Evolutionary conservation across 108 stramenopile species (phyloP), one percentile per base, ranked within the genome.

Genomic region (Epithemia pelagica): DNA sequence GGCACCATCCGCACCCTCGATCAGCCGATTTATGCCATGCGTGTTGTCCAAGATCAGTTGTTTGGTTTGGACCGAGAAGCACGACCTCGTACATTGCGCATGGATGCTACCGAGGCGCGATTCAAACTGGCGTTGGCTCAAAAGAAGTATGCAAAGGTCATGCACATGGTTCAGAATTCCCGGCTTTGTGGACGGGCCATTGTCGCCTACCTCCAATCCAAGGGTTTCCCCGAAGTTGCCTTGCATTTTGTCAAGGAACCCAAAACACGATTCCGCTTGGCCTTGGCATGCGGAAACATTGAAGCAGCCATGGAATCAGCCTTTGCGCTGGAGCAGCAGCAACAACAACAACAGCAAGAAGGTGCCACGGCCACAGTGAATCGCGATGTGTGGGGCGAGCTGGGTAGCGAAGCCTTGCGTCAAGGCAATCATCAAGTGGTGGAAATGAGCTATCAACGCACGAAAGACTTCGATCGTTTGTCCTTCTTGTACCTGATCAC

Each of bases 191-290:
- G 98, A 22, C 89, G 95, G 70, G 95, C 98, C 33, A 96, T 99
- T 68, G 95, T 98, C 58, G 90, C 93, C 1, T 99, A 98, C 74
- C 82, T 99, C 64, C 97, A 98, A 70, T 78, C 85, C 24, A 97
- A 97, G 78, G 98, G 98, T 27, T 99, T 94, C 78, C 97, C 98
- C 0, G 98, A 99, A 75, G 97, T 99, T 24, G 98, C 98, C 8
- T 88, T 99, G 59, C 97, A 98, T 82, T 99, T 99, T 76, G 98
- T 98, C 23, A 85, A 85, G 28, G 98, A 99, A 72, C 91, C 90
- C 20, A 82, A 83, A 67, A 97, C 97, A 30, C 75, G 95, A 26
- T 99, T 99, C 86, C 89, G 91, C 55, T 81, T 99, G 54, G 97
- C 98, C 51, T 82, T 99, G 55, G 98, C 96, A 10, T 99, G 98